Evolutionary conservation across 352 stramenopile species (phyloP), one percentile per base, ranked within the genome.

Genomic region (Phytophthora palmivora): DNA sequence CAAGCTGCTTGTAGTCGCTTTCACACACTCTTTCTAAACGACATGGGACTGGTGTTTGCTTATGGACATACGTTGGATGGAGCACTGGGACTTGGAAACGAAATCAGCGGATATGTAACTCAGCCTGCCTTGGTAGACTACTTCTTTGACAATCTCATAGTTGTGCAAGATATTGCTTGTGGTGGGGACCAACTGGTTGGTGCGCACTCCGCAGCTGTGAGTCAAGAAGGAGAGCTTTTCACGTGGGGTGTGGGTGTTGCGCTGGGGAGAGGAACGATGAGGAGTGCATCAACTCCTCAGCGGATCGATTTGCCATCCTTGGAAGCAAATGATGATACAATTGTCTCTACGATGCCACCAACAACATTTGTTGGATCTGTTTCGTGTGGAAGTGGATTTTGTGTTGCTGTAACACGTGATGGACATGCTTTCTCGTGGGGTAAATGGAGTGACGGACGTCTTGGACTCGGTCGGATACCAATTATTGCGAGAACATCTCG

Each of bases 391-490:
- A 84, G 84, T 51, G 89, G 84, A 1, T 98, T 97, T 57, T 88
- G 74, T 15, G 51, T 97, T 19, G 89, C 86, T 9, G 36, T 97
- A 4, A 66, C 62, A 4, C 39, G 65, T 5, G 58, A 67, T 6
- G 89, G 91, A 0, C 39, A 77, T 24, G 82, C 93, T 0, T 96
- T 84, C 38, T 74, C 77, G 3, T 98, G 92, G 91, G 85, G 85
- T 2, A 92, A 89, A 43, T 94, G 75, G 74, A 74, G 76, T 39
- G 71, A 92, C 21, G 85, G 85, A 0, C 79, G 85, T 12, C 79
- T 92, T n/a, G 85, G 85, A 12, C 77, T 94, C 10, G 85, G 85
- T 1, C 52, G 41, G 18, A 88, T 88, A 24, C 85, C 83, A 8
- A 70, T 89, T 21, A 58, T 89, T 16, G 66, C 69, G 26, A 61